Conservation (phyloP, 1,284 basidiomycete species). For the Mycena sp. region DNA sequence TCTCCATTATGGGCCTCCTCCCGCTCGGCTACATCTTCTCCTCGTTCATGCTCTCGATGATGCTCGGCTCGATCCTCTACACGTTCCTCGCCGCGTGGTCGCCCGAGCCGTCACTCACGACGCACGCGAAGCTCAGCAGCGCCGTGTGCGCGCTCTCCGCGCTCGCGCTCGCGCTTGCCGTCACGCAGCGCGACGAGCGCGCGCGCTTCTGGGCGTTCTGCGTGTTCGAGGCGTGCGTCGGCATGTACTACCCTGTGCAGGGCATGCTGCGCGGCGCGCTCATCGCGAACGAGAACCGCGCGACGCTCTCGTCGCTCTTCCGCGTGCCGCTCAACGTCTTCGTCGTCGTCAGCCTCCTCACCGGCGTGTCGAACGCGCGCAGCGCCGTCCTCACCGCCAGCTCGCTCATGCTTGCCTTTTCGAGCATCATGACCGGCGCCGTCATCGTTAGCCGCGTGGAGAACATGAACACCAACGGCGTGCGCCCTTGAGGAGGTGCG, state of each 20-base stretch:
- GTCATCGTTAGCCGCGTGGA: conserved; percentile 47
- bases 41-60: conserved; percentile 79
- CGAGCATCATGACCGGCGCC: conserved; percentile 66
- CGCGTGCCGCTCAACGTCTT: conserved; percentile 80
- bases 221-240: conserved; percentile 77
- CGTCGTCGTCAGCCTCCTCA: conserved; percentile 70
- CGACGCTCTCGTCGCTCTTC: conserved; percentile 73
- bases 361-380: conserved; percentile 73
- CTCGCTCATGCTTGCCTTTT: conserved; percentile 65
- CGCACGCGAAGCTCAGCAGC: conserved; percentile 75
- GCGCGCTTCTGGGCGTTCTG: conserved; percentile 79
- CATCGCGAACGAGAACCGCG: conserved; percentile 76
- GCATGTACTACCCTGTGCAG: conserved; percentile 81
- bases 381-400: conserved; percentile 68
- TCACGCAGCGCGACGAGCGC: conserved; percentile 56
- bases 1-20: conserved; percentile 51
- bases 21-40: conserved; percentile 83
- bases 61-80: conserved; percentile 79
- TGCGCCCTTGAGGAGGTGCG: not conserved
- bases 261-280: conserved; percentile 77
- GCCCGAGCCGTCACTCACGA: conserved; percentile 56
- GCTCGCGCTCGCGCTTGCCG: conserved; percentile 62
- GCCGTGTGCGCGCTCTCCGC: conserved; percentile 72
- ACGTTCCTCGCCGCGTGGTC: conserved; percentile 47
- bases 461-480: not conserved